Evolutionary conservation across 1,284 basidiomycete genomes (phyloP).

Genomic region (Irpex rosettiformis): DNA sequence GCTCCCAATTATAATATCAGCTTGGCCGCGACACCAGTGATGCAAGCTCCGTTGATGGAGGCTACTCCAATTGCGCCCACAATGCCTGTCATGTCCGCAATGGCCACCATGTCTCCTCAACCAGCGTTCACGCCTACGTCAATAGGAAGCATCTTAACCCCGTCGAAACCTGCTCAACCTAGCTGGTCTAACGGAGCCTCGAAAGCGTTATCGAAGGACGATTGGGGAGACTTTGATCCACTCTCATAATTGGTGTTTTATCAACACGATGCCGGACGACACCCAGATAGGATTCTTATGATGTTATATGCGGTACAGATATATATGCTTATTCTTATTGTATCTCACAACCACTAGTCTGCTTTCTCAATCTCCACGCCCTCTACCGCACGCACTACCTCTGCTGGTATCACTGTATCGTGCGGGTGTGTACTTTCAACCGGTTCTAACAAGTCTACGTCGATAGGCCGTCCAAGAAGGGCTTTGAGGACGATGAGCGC

Average conservation of each 20-base stretch:
- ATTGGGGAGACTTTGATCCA: slow-evolving; percentile 82
- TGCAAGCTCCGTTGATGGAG: slow-evolving; percentile 8
- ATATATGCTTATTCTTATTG: slow-evolving; percentile 5
- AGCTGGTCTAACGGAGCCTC: slow-evolving; percentile 34
- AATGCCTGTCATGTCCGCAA: slow-evolving; percentile 16
- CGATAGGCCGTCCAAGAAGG: slow-evolving; percentile 54
- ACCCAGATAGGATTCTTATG: not conserved
- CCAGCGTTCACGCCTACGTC: slow-evolving; percentile 36
- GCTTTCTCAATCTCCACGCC: slow-evolving; percentile 47
- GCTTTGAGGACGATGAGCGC: slow-evolving; percentile 64
- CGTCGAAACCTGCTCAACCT: slow-evolving; percentile 53
- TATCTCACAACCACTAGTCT: slow-evolving; percentile 6
- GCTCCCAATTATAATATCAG: slow-evolving; percentile 30
- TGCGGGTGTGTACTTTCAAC: slow-evolving; percentile 20
- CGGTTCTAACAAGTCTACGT: slow-evolving; percentile 36
- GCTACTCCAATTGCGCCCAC: not conserved
- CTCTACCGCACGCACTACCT: slow-evolving; percentile 41
- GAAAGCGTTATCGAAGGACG: slow-evolving; percentile 54
- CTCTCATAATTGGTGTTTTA: slow-evolving; percentile 36
- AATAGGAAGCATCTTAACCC: slow-evolving; percentile 53
- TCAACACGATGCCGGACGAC: slow-evolving; percentile 1
- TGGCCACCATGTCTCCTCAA: slow-evolving; percentile 30
- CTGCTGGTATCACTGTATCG: slow-evolving; percentile 55
- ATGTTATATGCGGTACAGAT: not conserved
- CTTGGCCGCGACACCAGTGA: slow-evolving; percentile 19